Percentiles rank a stretch among this genome's conserved stretches.
Conservation (phyloP, 805 yeast genomes). For the Metschnikowia aberdeeniae region DNA sequence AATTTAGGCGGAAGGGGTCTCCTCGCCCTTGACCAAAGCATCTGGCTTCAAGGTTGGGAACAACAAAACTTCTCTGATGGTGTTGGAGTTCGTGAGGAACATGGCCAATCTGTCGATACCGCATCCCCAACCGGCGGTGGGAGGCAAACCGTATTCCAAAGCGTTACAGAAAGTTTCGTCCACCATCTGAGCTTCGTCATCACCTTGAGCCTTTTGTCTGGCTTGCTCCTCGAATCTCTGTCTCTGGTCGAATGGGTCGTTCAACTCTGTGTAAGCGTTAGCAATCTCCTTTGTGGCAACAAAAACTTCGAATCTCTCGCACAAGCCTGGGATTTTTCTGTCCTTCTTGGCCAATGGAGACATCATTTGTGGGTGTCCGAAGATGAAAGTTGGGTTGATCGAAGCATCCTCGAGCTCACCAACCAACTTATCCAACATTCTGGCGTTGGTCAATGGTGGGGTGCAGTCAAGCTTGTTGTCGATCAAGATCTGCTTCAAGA, state of each 20-base stretch:
- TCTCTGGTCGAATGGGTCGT: slow-evolving; percentile 98
- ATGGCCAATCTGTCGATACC: slow-evolving; percentile 97
- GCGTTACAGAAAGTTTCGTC: slow-evolving; percentile 98
- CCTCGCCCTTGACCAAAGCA: slow-evolving; percentile 37
- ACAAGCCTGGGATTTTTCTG: slow-evolving; percentile 86
- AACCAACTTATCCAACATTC: slow-evolving; percentile 97
- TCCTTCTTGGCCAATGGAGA: slow-evolving; percentile 97
- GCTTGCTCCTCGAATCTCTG: slow-evolving; percentile 98
- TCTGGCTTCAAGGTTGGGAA: slow-evolving; percentile 99
- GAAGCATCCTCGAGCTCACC: slow-evolving; percentile 94
- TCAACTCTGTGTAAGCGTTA: slow-evolving; percentile 97
- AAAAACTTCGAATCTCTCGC: slow-evolving; percentile 97
- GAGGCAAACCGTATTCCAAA: slow-evolving; percentile 96
- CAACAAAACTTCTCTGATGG: slow-evolving; percentile 93
- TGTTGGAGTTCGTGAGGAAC: slow-evolving; percentile 95
- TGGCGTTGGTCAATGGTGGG: slow-evolving; percentile 92
- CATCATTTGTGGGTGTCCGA: slow-evolving; percentile 99
- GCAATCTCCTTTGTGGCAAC: slow-evolving; percentile 98
- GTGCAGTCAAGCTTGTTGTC: slow-evolving; percentile 86
- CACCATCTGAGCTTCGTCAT: slow-evolving; percentile 95
- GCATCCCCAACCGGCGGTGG: slow-evolving; percentile 99
- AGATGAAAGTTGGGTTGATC: slow-evolving; percentile 95
- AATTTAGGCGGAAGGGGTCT: slow-evolving; percentile 14
- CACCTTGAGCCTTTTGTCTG: slow-evolving; percentile 97
- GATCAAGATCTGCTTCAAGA: slow-evolving; percentile 74